A percentile compares a stretch with the other conserved stretches of the same genome.
phyloP scores from a whole-genome alignment of 2,329 filamentous ascomycete genomes.

The Colletotrichum eleusines region DNA sequence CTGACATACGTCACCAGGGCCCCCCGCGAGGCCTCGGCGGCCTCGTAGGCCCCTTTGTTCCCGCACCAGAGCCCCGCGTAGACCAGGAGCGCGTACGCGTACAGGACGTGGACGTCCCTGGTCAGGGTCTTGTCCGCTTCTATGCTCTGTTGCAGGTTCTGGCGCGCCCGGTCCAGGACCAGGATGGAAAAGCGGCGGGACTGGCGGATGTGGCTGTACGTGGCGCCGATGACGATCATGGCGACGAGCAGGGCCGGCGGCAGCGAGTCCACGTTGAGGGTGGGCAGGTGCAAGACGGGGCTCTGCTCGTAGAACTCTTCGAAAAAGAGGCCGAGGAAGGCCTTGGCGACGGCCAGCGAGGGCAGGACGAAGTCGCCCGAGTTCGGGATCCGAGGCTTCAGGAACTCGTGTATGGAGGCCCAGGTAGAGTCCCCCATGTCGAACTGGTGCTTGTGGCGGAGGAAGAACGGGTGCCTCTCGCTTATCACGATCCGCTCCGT shows the following conservation, averaged over 20 bases:
- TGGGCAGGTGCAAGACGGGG: conserved; percentile 23
- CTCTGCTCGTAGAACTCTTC: conserved; percentile 13
- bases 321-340: conserved; percentile 26
- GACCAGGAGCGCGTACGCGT: conserved; percentile 20
- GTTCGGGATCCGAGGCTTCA: not conserved
- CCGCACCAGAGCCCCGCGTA: conserved; percentile 32
- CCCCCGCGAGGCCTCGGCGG: conserved; percentile 22
- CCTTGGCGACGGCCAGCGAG: not conserved
- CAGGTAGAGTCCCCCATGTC: conserved; percentile 9
- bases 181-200: conserved; percentile 18
- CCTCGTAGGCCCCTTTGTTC: conserved; percentile 30
- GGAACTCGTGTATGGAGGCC: not conserved
- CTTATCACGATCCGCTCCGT: not conserved
- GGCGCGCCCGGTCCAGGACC: conserved; percentile 10
- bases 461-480: not conserved
- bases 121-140: conserved; percentile 8
- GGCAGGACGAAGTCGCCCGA: conserved; percentile 14
- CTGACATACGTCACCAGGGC: conserved; percentile 22
- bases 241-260: conserved; percentile 9
- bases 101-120: conserved; percentile 1
- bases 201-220: conserved; percentile 18
- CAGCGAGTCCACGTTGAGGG: not conserved
- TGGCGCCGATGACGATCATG: conserved; percentile 23
- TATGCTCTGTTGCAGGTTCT: conserved; percentile 7
- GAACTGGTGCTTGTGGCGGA: conserved; percentile 8